phyloP scores from a whole-genome alignment of 2,329 filamentous ascomycete genomes.

The Penicillium frequentans region DNA sequence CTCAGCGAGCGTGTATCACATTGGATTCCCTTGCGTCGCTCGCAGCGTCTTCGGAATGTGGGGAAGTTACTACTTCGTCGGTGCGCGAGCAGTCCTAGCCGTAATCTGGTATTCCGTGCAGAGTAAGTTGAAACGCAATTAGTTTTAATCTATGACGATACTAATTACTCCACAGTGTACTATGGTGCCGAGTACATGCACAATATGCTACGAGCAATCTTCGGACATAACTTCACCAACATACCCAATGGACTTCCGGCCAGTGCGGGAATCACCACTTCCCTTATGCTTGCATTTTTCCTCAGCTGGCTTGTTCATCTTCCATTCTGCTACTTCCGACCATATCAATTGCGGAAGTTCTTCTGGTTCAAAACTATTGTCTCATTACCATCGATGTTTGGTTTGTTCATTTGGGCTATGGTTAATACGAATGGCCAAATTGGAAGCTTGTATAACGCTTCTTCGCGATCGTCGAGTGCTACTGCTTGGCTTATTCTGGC shows the following conservation, averaged over 20 bases:
- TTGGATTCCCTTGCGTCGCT: conserved; percentile 2
- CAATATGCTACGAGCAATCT: conserved; percentile 3
- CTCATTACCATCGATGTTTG: conserved; percentile 1
- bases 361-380: conserved; percentile 3
- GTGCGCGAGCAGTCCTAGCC: conserved; percentile 1
- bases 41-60: conserved; percentile 6
- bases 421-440: not conserved
- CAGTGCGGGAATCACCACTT: conserved; percentile 1
- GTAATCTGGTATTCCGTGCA: conserved; percentile 5
- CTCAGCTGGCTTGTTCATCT: conserved; percentile 2
- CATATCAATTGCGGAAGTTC: conserved; percentile 1
- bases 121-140: not conserved
- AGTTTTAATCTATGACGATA: not conserved
- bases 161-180: not conserved
- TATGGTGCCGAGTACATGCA: conserved; percentile 1
- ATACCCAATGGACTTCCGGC: not conserved
- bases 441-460: not conserved
- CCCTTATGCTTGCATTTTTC: conserved; percentile 3
- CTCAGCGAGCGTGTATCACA: not conserved
- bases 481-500: conserved; percentile 3
- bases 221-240: not conserved
- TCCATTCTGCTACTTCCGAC: conserved; percentile 4
- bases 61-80: conserved; percentile 5
- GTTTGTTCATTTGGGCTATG: conserved; percentile 5
- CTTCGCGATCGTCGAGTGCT: not conserved